Evolutionary conservation across 139 green algal genomes (phyloP), one percentile per base, ranked within the genome.

Genomic region (Pseudopediastrum boryanum): DNA sequence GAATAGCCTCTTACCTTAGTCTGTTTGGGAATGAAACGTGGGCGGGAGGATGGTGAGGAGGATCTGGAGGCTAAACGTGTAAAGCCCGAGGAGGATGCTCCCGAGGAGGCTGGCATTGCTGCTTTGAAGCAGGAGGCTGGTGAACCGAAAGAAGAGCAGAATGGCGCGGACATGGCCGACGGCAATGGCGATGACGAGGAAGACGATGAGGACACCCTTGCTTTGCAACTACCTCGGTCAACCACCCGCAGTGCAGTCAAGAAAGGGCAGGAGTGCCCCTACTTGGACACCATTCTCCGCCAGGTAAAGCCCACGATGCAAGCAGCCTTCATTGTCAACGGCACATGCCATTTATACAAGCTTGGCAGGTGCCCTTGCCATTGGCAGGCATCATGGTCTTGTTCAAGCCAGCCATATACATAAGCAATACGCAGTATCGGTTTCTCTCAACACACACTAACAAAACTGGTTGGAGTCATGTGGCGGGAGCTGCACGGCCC

Each of bases 241-340:
- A 88, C 62, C 39, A 86, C 79, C 29, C 78, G 87, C 16, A 70
- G 79, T 27, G 74, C 80, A 9, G 76, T 94, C 12, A 87, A 85
- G 25, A 87, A 80, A 31, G 94, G 94, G 4, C 65, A 72, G 23
- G 94, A 98, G 61, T 99, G 96, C 83, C 96, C 96, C 10, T 99
- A 98, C 81, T 78, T 99, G n/a, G 96, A 98, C 90, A 98, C 95
- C 23, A 93, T 99, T 27, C 92, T 89, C 9, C 86, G 93, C 3
- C 88, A 95, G 88, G 93, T 94, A 58, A 1, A 72, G 5, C 38
- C 1, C 33, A 16, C 46, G n/a, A n/a, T n/a, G n/a, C n/a, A n/a
- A n/a, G n/a, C n/a, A n/a, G n/a, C n/a, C n/a, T n/a, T n/a, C n/a
- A n/a, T n/a, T n/a, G n/a, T n/a, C 46, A 56, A 16, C 46, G 46